Base-by-base conservation (phyloP, 2,329 filamentous ascomycete species). In the Iodosphaeria phyllophila region DNA sequence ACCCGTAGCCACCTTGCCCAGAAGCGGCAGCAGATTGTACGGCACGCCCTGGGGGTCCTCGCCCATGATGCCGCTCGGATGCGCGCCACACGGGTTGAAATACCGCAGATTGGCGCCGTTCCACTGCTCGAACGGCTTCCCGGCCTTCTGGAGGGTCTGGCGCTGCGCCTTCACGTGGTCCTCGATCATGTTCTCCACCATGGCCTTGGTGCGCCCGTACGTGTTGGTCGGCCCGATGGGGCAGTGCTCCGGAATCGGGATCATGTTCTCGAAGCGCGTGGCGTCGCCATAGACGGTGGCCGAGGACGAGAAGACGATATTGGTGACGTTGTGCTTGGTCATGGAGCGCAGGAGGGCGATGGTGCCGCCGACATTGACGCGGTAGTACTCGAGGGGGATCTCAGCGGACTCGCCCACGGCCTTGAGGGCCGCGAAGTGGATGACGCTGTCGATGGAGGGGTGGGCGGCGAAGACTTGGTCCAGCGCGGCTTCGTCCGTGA, bases 281-380 rank as follows among this genome's bases (percentile, higher is more conserved):
- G 86, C 89, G 53, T 98, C 91, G 46, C 89, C 89, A 52, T 98
- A 98, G 37, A 98, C 89, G 38, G 91, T 98, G 17, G 89, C 89
- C 2, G 84, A 93, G 33, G 83, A 93, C 32, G 86, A 95, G 60
- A 98, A 98, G 54, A 98, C 89, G 43, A 98, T 89, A 62, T 92
- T 95, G 55, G 70, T 69, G 39, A 98, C 84, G 53, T 86, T 75
- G 63, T 93, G 71, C 51, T 73, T 74, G 46, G 70, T 65, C 83
- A 98, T 95, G 43, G 74, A 73, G 35, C 73, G 67, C 33, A 98
- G 68, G 23, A 98, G 76, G 40, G 73, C 64, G 42, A 98, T 74
- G 41, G 82, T 89, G 50, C 89, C 91, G 46, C 76, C 76, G 32
- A 95, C 89, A 50, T 98, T 98, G 60, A 92, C 79, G 40, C 77